Conservation (phyloP, 371 early-diverging fungal species). For the Scutellospora calospora region DNA sequence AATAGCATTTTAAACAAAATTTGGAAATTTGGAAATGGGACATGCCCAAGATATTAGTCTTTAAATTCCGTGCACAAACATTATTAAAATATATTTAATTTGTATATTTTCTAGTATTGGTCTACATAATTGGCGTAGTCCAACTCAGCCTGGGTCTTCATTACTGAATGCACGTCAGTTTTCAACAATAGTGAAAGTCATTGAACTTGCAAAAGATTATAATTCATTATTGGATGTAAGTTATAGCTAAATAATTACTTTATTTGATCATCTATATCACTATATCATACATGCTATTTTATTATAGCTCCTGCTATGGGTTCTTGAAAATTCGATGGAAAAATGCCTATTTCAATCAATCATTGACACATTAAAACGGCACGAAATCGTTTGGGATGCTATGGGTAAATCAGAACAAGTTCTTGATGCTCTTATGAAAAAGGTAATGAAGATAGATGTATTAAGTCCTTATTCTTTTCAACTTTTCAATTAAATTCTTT, state of each 20-base stretch:
- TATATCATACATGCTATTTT: conserved; percentile 15
- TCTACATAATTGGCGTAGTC: conserved; percentile 84
- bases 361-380: conserved; percentile 65
- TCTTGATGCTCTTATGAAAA: conserved; percentile 49
- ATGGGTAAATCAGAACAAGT: conserved; percentile 55
- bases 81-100: background rate
- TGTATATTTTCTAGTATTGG: conserved; percentile 57
- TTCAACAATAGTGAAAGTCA: conserved; percentile 63
- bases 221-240: conserved; percentile 58
- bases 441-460: conserved; percentile 17
- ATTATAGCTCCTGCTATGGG: conserved; percentile 65
- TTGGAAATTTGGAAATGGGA: no score
- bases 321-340: conserved; percentile 69
- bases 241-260: background rate
- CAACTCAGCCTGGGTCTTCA: conserved; percentile 81
- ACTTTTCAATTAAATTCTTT: background rate
- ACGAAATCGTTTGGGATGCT: conserved; percentile 66
- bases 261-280: background rate
- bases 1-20: no score
- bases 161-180: conserved; percentile 78
- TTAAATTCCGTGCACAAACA: background rate
- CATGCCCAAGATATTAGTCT: no score
- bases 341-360: conserved; percentile 58
- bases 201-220: conserved; percentile 68
- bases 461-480: background rate